A percentile compares a stretch with the other conserved stretches of the same genome.
These are phyloP conservation scores for Metschnikowia arizonensis DNA, from an alignment of 805 yeast genomes.

Conservation along the genomic window DNA sequence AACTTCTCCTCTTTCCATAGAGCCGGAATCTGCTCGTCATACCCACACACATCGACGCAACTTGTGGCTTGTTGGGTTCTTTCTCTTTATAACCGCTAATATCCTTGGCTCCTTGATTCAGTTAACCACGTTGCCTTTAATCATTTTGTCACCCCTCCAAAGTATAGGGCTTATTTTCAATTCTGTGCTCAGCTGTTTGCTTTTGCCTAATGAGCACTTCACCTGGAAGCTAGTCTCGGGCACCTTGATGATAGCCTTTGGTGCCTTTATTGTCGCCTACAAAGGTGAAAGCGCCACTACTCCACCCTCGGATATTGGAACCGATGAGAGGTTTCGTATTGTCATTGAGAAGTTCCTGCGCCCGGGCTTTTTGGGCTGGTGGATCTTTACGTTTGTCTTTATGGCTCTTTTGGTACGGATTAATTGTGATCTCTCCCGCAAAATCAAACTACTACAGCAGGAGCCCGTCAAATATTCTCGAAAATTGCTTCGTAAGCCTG, in stretches of 20 bases:
- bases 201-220: conserved; percentile 66
- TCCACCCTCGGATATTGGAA: conserved; percentile 23
- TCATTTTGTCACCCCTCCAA: conserved; percentile 76
- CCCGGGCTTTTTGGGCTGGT: conserved; percentile 59
- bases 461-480: conserved; percentile 6
- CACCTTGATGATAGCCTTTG: conserved; percentile 62
- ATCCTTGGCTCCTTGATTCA: conserved; percentile 79
- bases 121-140: conserved; percentile 76
- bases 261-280: conserved; percentile 75
- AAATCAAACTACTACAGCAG: conserved; percentile 10
- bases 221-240: conserved; percentile 56
- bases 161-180: conserved; percentile 88
- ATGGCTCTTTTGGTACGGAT: conserved; percentile 24
- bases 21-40: conserved; percentile 16
- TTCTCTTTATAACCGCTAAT: conserved; percentile 67
- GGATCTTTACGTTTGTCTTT: conserved; percentile 30
- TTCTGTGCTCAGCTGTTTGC: conserved; percentile 59
- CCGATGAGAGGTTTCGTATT: conserved; percentile 34
- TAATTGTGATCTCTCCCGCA: conserved; percentile 21
- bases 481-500: conserved; percentile 6
- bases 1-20: background rate
- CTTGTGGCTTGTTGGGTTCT: conserved; percentile 73
- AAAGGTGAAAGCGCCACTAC: conserved; percentile 47
- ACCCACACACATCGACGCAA: conserved; percentile 42
- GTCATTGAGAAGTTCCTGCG: conserved; percentile 35